Evolutionary conservation across 352 stramenopile species (phyloP).

Genomic region (Globisporangium orthogonon): DNA sequence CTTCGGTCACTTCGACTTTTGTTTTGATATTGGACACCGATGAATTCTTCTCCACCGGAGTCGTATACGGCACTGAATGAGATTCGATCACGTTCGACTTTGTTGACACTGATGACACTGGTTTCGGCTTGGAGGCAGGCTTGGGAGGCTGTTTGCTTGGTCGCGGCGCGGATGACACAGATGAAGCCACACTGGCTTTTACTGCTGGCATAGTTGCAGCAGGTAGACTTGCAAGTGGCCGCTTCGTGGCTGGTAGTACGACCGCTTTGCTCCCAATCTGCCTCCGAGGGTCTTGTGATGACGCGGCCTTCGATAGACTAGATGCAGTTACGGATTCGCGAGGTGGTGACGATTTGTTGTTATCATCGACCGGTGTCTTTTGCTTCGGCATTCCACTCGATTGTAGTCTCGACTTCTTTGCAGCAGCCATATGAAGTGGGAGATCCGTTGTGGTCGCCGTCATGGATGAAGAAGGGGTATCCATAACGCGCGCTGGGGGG

Average conservation of each 20-base stretch:
- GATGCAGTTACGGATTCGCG: background rate
- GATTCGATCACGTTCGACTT: background rate
- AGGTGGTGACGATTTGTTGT: background rate
- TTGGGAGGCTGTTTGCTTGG: slow-evolving; percentile 4
- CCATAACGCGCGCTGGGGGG: background rate
- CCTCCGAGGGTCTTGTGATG: slow-evolving; percentile 2
- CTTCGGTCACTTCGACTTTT: background rate
- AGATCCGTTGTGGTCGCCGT: background rate
- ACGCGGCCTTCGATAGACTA: slow-evolving; percentile 1
- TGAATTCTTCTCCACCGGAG: background rate
- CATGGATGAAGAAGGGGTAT: too few relatives aligned
- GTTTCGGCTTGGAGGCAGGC: slow-evolving; percentile 5
- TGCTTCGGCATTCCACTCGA: background rate
- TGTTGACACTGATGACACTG: background rate
- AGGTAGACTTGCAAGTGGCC: background rate
- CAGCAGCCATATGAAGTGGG: background rate
- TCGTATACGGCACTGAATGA: background rate
- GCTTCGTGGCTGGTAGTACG: slow-evolving; percentile 1
- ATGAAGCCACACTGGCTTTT: background rate
- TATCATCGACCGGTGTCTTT: background rate
- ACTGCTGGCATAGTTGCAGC: background rate
- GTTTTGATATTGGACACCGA: background rate
- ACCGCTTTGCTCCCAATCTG: slow-evolving; percentile 6
- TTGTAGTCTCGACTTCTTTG: slow-evolving; percentile 1
- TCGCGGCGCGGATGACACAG: background rate